A percentile compares a stretch with the other conserved stretches of the same genome.
These are phyloP conservation scores for Alternaria tenuissima DNA, from an alignment of 2,329 filamentous ascomycete species.

Conservation along the genomic window DNA sequence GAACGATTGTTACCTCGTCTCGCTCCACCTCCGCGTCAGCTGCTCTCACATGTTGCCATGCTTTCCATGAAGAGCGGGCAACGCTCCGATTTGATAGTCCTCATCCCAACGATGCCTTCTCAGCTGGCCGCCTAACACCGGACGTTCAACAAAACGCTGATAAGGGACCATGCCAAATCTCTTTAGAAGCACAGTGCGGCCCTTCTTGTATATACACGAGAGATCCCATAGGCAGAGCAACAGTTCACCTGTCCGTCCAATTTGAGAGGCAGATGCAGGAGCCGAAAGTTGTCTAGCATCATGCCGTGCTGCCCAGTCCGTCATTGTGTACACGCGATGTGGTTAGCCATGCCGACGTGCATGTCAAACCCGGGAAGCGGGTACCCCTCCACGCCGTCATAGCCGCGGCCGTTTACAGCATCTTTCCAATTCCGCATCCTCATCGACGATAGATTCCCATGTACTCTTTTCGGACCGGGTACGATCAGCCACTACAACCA, in stretches of 20 bases:
- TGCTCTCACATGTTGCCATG: constrained; percentile 19
- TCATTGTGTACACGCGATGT: constrained; percentile 22
- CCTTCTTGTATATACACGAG: neutral
- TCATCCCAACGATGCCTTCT: constrained; percentile 2
- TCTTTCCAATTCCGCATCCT: constrained; percentile 11
- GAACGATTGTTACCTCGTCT: constrained; percentile 25
- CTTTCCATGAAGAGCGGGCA: constrained; percentile 10
- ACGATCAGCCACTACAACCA: constrained; percentile 5
- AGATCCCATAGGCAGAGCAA: neutral
- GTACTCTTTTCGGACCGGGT: constrained; percentile 8
- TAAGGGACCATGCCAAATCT: neutral
- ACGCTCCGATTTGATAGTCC: constrained; percentile 11
- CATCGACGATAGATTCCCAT: constrained; percentile 12
- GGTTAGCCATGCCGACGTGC: constrained; percentile 29
- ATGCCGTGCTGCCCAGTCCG: constrained; percentile 50
- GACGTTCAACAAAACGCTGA: constrained; percentile 12
- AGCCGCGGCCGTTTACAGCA: constrained; percentile 33
- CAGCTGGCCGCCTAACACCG: constrained; percentile 11
- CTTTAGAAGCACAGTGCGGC: neutral
- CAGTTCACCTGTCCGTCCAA: constrained; percentile 4
- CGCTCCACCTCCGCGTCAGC: constrained; percentile 33
- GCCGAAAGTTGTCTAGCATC: constrained; percentile 22
- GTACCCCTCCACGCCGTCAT: constrained; percentile 33
- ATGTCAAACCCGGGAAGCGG: constrained; percentile 32
- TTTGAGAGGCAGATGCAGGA: constrained; percentile 24